These are phyloP conservation scores for Rubus idaeus DNA, from an alignment of 306 rosid species.

Conservation along the genomic window DNA sequence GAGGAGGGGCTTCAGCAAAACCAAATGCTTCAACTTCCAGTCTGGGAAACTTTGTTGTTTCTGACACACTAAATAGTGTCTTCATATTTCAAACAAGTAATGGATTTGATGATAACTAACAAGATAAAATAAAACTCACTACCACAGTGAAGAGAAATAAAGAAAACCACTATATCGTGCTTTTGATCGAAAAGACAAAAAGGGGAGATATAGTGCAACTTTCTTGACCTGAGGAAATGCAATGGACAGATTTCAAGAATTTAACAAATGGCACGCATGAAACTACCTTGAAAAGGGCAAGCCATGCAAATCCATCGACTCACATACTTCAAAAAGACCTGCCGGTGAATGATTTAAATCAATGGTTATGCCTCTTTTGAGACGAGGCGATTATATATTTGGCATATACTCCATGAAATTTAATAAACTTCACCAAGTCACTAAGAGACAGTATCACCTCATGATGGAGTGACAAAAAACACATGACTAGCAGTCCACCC, in stretches of 20 bases:
- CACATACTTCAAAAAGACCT: conserved; percentile 82
- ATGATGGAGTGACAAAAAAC: conserved; percentile 72
- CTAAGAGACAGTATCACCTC: conserved; percentile 49
- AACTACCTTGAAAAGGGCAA: conserved; percentile 90
- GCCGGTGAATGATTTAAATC: conserved; percentile 41
- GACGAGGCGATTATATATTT: conserved; percentile 1
- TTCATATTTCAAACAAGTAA: neutral
- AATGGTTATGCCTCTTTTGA: conserved; percentile 18
- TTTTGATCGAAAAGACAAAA: neutral
- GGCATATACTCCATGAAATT: conserved; percentile 24
- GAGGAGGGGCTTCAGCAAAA: neutral
- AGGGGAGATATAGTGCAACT: neutral
- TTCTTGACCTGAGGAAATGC: neutral
- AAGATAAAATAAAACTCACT: neutral
- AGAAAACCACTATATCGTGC: neutral
- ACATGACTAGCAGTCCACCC: conserved; percentile 78
- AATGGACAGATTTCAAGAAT: neutral
- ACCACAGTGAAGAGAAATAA: neutral
- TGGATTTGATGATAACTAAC: neutral
- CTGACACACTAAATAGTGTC: neutral
- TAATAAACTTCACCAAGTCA: conserved; percentile 22
- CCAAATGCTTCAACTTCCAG: conserved; percentile 5
- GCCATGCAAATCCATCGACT: conserved; percentile 85
- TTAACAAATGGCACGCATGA: neutral
- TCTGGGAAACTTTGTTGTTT: neutral